Conservation (phyloP, 2,329 filamentous ascomycete genomes). For the Pseudogymnoascus sp. region DNA sequence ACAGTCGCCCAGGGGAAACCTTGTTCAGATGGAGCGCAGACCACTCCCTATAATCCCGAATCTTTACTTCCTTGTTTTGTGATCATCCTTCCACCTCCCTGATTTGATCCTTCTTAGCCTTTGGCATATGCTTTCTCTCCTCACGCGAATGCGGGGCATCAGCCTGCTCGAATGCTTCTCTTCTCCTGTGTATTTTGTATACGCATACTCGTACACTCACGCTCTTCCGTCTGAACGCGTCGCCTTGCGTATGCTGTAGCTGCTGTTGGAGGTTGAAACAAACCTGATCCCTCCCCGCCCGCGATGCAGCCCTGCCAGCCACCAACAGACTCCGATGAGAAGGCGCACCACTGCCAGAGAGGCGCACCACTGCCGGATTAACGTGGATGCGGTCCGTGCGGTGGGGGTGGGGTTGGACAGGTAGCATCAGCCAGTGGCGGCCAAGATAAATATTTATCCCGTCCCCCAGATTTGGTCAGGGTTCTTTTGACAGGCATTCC, state of each 20-base stretch:
- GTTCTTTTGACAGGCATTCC: constrained; percentile 1
- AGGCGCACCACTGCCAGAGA: constrained; percentile 8
- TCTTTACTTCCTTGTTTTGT: not conserved
- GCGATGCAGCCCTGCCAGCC: not conserved
- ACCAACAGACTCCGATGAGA: not conserved
- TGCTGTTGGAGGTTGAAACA: not conserved
- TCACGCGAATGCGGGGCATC: not conserved
- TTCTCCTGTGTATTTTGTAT: not conserved
- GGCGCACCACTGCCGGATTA: constrained; percentile 8
- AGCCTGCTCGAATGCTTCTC: not conserved
- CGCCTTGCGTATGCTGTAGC: not conserved
- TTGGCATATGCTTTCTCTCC: not conserved
- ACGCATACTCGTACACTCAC: not conserved
- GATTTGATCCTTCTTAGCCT: not conserved
- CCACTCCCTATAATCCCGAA: not conserved
- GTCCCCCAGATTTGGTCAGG: not conserved
- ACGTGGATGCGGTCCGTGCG: constrained; percentile 3
- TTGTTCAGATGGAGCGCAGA: not conserved
- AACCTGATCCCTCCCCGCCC: not conserved
- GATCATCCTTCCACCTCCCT: not conserved
- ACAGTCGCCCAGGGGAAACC: not conserved
- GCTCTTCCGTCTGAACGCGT: too few relatives aligned
- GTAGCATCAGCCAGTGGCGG: not conserved
- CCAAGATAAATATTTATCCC: constrained; percentile 1
- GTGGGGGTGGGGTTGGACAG: not conserved